phyloP scores from a whole-genome alignment of 176 grass and related monocot genomes.

The Eleusine coracana region DNA sequence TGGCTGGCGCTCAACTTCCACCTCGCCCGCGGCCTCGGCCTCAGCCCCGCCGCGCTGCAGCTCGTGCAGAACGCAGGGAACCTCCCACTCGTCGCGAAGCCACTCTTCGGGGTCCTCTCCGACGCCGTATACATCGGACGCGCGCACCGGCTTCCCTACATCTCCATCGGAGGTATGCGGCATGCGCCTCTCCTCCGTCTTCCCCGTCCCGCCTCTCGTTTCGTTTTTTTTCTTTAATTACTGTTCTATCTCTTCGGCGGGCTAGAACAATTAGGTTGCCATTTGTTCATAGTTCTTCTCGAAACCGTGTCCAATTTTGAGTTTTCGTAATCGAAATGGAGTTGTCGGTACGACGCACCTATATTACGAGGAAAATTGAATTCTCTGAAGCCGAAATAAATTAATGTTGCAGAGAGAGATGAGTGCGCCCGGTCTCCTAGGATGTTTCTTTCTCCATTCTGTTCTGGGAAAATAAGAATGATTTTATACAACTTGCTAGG shows the following conservation, averaged over 20 bases:
- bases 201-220: not conserved
- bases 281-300: not conserved
- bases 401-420: not conserved
- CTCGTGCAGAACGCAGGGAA: constrained; percentile 68
- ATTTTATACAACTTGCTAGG: not conserved
- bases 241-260: not conserved
- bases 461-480: not conserved
- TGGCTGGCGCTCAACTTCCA: constrained; percentile 93
- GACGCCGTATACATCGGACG: constrained; percentile 61
- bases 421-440: not conserved
- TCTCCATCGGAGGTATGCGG: constrained; percentile 63
- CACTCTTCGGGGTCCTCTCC: constrained; percentile 78
- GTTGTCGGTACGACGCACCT: not conserved
- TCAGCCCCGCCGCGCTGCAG: constrained; percentile 65
- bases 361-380: not conserved
- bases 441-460: not conserved
- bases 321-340: too few species aligned
- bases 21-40: constrained; percentile 54
- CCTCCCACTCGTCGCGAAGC: constrained; percentile 82
- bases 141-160: constrained; percentile 68
- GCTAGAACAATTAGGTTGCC: not conserved
- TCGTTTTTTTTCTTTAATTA: not conserved
- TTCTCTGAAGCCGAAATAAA: not conserved
- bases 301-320: not conserved
- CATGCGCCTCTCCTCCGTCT: not conserved